phyloP scores from a whole-genome alignment of 306 rosid genomes.

The Amphicarpaea edgeworthii region DNA sequence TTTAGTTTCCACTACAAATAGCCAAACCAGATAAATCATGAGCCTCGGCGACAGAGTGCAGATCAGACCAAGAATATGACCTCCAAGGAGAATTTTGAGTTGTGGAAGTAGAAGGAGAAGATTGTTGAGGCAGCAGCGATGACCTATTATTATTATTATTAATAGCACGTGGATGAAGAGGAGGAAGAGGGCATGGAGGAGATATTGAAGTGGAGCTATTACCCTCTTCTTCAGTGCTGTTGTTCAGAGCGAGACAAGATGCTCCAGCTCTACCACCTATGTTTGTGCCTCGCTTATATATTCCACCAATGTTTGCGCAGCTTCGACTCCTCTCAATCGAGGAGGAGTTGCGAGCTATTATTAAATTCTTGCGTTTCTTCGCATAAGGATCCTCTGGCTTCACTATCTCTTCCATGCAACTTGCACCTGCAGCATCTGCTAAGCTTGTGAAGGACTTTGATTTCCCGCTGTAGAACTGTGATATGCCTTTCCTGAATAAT shows the following conservation, averaged over 20 bases:
- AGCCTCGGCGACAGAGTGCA: constrained; percentile 55
- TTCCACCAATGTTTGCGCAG: constrained; percentile 50
- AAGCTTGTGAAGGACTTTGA: constrained; percentile 92
- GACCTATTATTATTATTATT: constrained; percentile 20
- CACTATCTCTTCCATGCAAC: constrained; percentile 65
- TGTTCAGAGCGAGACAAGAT: constrained; percentile 48
- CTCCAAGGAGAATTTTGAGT: constrained; percentile 58
- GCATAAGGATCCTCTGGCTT: constrained; percentile 83
- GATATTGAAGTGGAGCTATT: constrained; percentile 50
- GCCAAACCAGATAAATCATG: constrained; percentile 62
- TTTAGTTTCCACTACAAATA: constrained; percentile 55
- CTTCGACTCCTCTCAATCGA: constrained; percentile 55
- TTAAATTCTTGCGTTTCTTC: constrained; percentile 75
- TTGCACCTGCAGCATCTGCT: constrained; percentile 61
- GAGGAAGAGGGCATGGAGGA: constrained; percentile 71
- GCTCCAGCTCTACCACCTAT: constrained; percentile 49
- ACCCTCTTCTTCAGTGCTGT: too few relatives aligned
- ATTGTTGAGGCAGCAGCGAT: constrained; percentile 44
- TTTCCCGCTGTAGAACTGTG: constrained; percentile 85
- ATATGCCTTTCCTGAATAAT: constrained; percentile 87
- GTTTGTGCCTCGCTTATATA: constrained; percentile 64
- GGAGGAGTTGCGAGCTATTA: constrained; percentile 52
- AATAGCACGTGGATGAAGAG: constrained; percentile 61
- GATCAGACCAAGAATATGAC: constrained; percentile 75
- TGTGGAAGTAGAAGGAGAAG: constrained; percentile 31